phyloP scores from a whole-genome alignment of 2,329 filamentous ascomycete genomes.

The Sporothrix brunneoviolacea region DNA sequence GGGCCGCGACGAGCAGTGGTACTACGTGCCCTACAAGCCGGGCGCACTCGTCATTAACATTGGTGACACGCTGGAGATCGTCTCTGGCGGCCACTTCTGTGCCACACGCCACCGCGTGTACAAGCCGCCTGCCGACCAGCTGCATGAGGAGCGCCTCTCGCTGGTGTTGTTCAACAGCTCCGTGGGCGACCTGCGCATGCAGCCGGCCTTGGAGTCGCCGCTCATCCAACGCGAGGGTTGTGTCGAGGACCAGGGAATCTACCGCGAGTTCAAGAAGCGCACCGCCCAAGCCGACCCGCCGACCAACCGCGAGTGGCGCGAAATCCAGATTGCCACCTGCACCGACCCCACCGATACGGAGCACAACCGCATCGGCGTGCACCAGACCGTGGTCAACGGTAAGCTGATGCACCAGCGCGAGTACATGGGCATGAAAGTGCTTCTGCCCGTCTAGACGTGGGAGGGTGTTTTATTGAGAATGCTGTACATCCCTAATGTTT shows the following conservation, averaged over 20 bases:
- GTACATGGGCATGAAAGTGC: slow-evolving; percentile 40
- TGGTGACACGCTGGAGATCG: slow-evolving; percentile 37
- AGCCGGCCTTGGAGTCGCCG: slow-evolving; percentile 29
- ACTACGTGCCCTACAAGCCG: slow-evolving; percentile 37
- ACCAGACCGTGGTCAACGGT: slow-evolving; percentile 36
- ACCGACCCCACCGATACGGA: slow-evolving; percentile 36
- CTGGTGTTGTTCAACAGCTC: slow-evolving; percentile 41
- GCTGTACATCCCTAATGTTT: too few species aligned
- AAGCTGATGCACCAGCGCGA: slow-evolving; percentile 40
- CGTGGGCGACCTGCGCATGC: slow-evolving; percentile 36
- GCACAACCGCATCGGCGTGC: slow-evolving; percentile 33
- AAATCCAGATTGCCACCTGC: slow-evolving; percentile 40
- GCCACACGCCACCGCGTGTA: slow-evolving; percentile 38
- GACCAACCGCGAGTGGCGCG: slow-evolving; percentile 41
- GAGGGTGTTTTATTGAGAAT: background rate
- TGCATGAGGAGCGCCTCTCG: slow-evolving; percentile 33
- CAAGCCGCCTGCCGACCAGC: slow-evolving; percentile 35
- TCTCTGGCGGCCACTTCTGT: slow-evolving; percentile 41
- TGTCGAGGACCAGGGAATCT: slow-evolving; percentile 37
- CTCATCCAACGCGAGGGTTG: slow-evolving; percentile 33
- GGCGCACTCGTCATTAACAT: slow-evolving; percentile 45
- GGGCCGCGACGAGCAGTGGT: slow-evolving; percentile 38
- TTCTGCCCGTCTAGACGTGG: slow-evolving; percentile 32
- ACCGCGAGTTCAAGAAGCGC: slow-evolving; percentile 38
- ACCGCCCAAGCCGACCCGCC: slow-evolving; percentile 34